Percentiles rank a stretch among this genome's conserved stretches.
phyloP scores from a whole-genome alignment of 164 flowering plant genomes.

The Umbilicus rupestris region DNA sequence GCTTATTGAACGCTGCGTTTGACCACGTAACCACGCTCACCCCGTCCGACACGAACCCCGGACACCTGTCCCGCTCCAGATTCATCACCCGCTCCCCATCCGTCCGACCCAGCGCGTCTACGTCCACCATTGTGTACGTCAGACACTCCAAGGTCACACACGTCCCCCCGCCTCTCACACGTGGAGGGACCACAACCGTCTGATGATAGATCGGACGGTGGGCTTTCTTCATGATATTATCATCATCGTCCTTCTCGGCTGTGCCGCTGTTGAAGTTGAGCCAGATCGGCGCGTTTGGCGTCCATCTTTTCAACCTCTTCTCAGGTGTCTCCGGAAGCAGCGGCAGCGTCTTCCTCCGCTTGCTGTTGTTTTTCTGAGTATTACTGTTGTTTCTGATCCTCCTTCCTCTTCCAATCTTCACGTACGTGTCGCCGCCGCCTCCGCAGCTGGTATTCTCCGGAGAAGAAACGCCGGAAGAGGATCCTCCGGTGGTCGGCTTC shows the following conservation, averaged over 20 bases:
- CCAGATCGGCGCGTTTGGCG: background rate
- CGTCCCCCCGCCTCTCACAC: constrained; percentile 1
- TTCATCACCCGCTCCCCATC: constrained; percentile 19
- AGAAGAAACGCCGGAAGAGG: background rate
- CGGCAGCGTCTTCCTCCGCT: background rate
- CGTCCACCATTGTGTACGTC: constrained; percentile 11
- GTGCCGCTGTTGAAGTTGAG: constrained; percentile 7
- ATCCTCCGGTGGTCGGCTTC: constrained; percentile 10
- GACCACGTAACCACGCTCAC: constrained; percentile 20
- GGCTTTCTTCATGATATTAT: background rate
- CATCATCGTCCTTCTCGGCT: background rate
- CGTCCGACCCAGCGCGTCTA: constrained; percentile 15
- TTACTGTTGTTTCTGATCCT: constrained; percentile 23
- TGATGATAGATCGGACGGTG: background rate
- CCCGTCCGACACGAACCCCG: constrained; percentile 29
- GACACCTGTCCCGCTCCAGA: constrained; percentile 29
- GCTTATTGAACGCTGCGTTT: constrained; percentile 24
- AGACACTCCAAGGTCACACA: constrained; percentile 31
- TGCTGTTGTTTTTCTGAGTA: background rate
- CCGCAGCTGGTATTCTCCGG: background rate
- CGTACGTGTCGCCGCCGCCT: background rate
- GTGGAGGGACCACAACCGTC: background rate
- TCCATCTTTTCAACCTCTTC: background rate
- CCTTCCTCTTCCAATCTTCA: constrained; percentile 16
- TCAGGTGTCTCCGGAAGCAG: background rate